A percentile compares a stretch with the other conserved stretches of the same genome.
Conservation (phyloP, 2,329 filamentous ascomycete species). For the Xylariaceae sp. region DNA sequence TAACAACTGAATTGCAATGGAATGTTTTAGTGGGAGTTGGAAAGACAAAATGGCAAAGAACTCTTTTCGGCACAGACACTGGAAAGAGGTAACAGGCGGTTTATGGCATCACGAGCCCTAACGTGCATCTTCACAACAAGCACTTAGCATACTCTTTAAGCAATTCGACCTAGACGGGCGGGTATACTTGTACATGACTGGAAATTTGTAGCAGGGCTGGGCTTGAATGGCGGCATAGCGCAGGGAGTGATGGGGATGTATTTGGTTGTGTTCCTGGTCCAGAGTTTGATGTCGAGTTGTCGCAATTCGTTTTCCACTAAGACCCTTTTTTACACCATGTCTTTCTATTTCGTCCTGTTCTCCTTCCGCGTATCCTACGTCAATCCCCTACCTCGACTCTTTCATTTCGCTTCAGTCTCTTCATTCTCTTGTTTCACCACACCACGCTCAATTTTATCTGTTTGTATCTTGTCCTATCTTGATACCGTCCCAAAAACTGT, state of each 20-base stretch:
- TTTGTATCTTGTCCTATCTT: constrained; percentile 14
- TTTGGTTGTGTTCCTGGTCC: constrained; percentile 30
- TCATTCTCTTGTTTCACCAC: constrained; percentile 10
- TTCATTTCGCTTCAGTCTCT: constrained; percentile 4
- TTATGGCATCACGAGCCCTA: constrained; percentile 19
- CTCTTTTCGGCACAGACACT: constrained; percentile 24
- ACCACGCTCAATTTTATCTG: constrained; percentile 11
- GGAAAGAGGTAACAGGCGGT: constrained; percentile 21
- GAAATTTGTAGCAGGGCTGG: constrained; percentile 29
- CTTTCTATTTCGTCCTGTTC: constrained; percentile 12
- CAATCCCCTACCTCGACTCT: constrained; percentile 15
- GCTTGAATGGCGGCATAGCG: constrained; percentile 33
- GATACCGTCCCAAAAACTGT: constrained; percentile 11
- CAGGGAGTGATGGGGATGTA: constrained; percentile 34
- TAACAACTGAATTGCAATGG: constrained; percentile 24
- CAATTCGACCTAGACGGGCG: constrained; percentile 27
- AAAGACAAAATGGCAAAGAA: constrained; percentile 36
- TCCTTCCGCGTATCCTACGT: not conserved
- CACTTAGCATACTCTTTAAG: constrained; percentile 29
- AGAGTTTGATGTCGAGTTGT: constrained; percentile 24
- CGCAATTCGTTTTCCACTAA: constrained; percentile 26
- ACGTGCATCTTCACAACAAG: constrained; percentile 25
- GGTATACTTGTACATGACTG: constrained; percentile 32
- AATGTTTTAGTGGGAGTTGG: constrained; percentile 37
- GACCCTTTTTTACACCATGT: constrained; percentile 17